These are phyloP conservation scores for Capsicum pubescens DNA, from an alignment of 257 asterid genomes.

Conservation along the genomic window DNA sequence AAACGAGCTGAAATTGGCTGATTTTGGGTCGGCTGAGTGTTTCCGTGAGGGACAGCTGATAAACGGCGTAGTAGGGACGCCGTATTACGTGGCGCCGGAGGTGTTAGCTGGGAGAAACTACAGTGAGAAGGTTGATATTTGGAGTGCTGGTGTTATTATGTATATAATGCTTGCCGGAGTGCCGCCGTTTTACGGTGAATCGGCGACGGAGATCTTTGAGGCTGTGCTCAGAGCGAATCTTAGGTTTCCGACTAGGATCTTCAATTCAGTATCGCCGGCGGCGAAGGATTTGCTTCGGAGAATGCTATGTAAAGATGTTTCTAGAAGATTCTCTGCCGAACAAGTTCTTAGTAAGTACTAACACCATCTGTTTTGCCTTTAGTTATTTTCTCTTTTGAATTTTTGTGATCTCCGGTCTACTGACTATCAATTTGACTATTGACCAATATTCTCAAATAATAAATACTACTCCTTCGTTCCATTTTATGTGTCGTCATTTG, in stretches of 20 bases:
- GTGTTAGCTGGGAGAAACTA: slow-evolving; percentile 38
- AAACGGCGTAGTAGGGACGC: slow-evolving; percentile 51
- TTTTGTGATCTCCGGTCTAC: neutral
- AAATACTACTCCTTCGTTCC: too few species aligned
- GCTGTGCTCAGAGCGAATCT: slow-evolving; percentile 46
- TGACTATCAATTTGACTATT: neutral
- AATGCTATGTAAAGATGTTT: slow-evolving; percentile 46
- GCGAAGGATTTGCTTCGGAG: slow-evolving; percentile 49
- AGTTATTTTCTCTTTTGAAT: neutral
- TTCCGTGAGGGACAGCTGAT: slow-evolving; percentile 46
- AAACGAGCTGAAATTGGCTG: slow-evolving; percentile 69
- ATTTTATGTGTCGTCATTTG: too few species aligned
- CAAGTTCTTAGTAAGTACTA: slow-evolving; percentile 45
- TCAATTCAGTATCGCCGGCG: slow-evolving; percentile 38
- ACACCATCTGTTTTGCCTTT: neutral
- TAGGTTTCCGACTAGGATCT: slow-evolving; percentile 43
- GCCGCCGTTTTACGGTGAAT: slow-evolving; percentile 48
- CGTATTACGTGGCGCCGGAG: slow-evolving; percentile 51
- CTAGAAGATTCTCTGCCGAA: slow-evolving; percentile 46
- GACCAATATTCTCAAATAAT: neutral
- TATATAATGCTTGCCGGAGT: slow-evolving; percentile 50
- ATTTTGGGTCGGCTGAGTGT: slow-evolving; percentile 78
- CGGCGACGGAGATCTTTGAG: slow-evolving; percentile 42
- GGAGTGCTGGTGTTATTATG: slow-evolving; percentile 52
- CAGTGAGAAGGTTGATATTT: slow-evolving; percentile 42